Evolutionary conservation across 768 basidiomycete genomes (phyloP), one percentile per base, ranked within the genome.

Genomic region (Rickenella mellea): DNA sequence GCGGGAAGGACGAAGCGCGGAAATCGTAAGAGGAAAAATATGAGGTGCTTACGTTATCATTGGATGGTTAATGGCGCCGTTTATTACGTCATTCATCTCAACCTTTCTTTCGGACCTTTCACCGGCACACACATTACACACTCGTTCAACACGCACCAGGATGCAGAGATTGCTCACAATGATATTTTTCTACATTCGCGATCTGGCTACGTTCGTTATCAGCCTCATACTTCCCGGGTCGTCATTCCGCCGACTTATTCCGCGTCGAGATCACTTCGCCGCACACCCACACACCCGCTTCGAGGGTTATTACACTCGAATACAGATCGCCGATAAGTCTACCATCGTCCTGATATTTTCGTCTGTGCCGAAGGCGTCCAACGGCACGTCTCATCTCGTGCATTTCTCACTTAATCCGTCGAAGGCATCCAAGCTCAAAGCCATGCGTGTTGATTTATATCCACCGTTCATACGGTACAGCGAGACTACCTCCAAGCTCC

Each of bases 311-410:
- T 21, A 21, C 19, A 20, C 6, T 2, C 25, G 8, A 14, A 40
- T 31, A 8, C 19, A 9, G 12, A 41, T 14, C 5, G 32, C 28
- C 17, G 30, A 29, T 11, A 14, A 24, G 4, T 6, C 35, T 10
- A 15, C n/a, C 26, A 40, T 40, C 39, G 17, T 40, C 9, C 21
- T 40, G 4, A 40, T 40, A 8, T 21, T 40, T 11, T 40, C 39
- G 8, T 40, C 39, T 28, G 39, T 40, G 11, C 21, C 39, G 39
- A 27, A 25, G 27, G 17, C 22, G 11, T 40, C 21, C 20, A 22
- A 22, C 9, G 19, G 19, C 7, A 36, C 19, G 24, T 28, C 39
- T 1, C 27, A 40, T 17, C 27, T 40, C 26, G 39, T 40, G 21
- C 39, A 40, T 28, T 24, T 28, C 22, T 40, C 39, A 19, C 10